phyloP scores from a whole-genome alignment of 1,284 basidiomycete species.

The Malassezia restricta region DNA sequence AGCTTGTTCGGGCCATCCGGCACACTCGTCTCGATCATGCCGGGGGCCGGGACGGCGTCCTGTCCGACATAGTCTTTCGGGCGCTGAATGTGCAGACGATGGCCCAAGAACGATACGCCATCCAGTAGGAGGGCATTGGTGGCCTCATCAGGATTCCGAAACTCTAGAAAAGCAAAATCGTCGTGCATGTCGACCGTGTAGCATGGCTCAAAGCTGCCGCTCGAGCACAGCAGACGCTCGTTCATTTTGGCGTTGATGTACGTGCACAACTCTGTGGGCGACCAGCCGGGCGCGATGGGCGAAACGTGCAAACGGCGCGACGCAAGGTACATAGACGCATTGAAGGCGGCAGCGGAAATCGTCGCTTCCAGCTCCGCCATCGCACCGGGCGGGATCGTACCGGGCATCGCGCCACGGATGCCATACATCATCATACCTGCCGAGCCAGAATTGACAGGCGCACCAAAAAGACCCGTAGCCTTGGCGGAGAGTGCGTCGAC shows the following conservation, averaged over 20 bases:
- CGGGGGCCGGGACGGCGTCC: slow-evolving; percentile 65
- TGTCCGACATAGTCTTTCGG: slow-evolving; percentile 80
- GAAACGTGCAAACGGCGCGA: slow-evolving; percentile 89
- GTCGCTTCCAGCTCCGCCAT: background rate
- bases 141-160: slow-evolving; percentile 89
- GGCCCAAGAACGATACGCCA: slow-evolving; percentile 83
- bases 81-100: slow-evolving; percentile 81
- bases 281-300: slow-evolving; percentile 81
- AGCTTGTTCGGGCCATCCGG: slow-evolving; percentile 96
- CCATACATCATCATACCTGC: slow-evolving; percentile 4
- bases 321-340: slow-evolving; percentile 53
- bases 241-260: slow-evolving; percentile 95
- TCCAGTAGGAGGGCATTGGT: slow-evolving; percentile 93
- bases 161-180: slow-evolving; percentile 86
- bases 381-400: background rate
- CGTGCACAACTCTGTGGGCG: slow-evolving; percentile 71
- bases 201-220: slow-evolving; percentile 58
- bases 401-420: slow-evolving; percentile 2
- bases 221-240: slow-evolving; percentile 56
- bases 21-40: slow-evolving; percentile 72
- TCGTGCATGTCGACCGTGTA: slow-evolving; percentile 86
- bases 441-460: slow-evolving; percentile 8
- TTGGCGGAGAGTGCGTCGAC: slow-evolving; percentile 91
- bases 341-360: slow-evolving; percentile 4
- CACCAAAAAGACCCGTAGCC: slow-evolving; percentile 85